Evolutionary conservation across 1,284 basidiomycete species (phyloP).

Genomic region (Ceratobasidium sp.): DNA sequence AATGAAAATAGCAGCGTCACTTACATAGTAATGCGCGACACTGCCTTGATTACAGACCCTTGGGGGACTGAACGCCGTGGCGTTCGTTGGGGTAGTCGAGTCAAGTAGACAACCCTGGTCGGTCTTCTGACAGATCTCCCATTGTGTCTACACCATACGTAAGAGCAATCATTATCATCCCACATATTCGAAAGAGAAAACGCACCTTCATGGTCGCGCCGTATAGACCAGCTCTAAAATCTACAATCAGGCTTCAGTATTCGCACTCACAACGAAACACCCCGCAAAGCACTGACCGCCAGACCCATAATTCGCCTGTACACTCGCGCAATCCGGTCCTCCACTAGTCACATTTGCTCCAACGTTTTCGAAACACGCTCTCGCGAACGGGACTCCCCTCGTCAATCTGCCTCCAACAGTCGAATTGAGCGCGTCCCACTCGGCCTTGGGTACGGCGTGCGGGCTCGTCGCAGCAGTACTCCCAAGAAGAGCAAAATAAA

Average conservation of each 20-base stretch:
- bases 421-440: slow-evolving; percentile 32
- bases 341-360: not conserved
- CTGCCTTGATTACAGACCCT: slow-evolving; percentile 33
- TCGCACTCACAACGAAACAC: not conserved
- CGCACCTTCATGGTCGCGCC: slow-evolving; percentile 19
- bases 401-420: slow-evolving; percentile 26
- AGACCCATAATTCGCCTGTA: slow-evolving; percentile 22
- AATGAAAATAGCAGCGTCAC: no score
- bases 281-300: slow-evolving; percentile 1
- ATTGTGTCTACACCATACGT: slow-evolving; percentile 13
- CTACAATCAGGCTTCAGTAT: not conserved
- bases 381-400: slow-evolving; percentile 31
- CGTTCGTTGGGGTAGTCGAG: slow-evolving; percentile 7
- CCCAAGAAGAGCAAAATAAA: no score
- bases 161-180: not conserved
- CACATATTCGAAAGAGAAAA: not conserved
- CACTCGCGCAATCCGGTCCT: slow-evolving; percentile 18
- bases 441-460: slow-evolving; percentile 12
- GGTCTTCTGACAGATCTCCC: slow-evolving; percentile 34
- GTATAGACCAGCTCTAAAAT: slow-evolving; percentile 14
- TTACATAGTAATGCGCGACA: slow-evolving; percentile 27
- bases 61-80: not conserved
- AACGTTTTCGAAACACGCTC: slow-evolving; percentile 20
- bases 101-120: slow-evolving; percentile 25
- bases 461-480: no score